Evolutionary conservation across 208 protist genomes (phyloP).

Genomic region (Leishmania amazonensis): DNA sequence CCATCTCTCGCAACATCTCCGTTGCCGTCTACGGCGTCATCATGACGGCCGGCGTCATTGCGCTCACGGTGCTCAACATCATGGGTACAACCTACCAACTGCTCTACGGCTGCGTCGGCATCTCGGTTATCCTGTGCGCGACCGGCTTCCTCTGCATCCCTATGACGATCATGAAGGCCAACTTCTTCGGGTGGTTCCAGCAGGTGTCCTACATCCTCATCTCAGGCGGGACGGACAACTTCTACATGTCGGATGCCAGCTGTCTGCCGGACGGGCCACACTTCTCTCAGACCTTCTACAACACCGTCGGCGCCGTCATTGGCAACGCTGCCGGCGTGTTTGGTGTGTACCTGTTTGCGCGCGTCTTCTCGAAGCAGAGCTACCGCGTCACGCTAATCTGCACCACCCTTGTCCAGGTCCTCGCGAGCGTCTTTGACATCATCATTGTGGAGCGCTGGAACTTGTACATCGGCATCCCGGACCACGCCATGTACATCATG

Average conservation of each 20-base stretch:
- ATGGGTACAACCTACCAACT: constrained; percentile 32
- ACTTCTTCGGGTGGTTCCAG: constrained; percentile 45
- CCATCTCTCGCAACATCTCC: constrained; percentile 32
- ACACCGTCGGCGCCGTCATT: constrained; percentile 41
- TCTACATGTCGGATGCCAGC: constrained; percentile 40
- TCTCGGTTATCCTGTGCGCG: constrained; percentile 36
- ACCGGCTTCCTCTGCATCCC: constrained; percentile 48
- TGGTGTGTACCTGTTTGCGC: constrained; percentile 48
- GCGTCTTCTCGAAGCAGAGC: constrained; percentile 40
- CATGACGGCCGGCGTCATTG: constrained; percentile 41
- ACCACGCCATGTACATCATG: constrained; percentile 31
- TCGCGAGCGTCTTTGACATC: constrained; percentile 59
- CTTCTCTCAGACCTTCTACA: constrained; percentile 25
- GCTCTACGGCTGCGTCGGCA: constrained; percentile 29
- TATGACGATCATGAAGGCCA: constrained; percentile 38
- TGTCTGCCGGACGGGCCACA: constrained; percentile 52
- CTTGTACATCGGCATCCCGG: constrained; percentile 37
- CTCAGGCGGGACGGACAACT: constrained; percentile 48
- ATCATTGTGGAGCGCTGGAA: constrained; percentile 76
- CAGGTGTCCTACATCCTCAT: constrained; percentile 46
- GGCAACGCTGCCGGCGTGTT: constrained; percentile 39
- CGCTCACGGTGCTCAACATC: constrained; percentile 37
- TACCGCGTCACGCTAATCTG: constrained; percentile 50
- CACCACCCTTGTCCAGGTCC: constrained; percentile 49
- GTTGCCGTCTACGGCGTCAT: constrained; percentile 36